Conservation (phyloP, 2,329 filamentous ascomycete species). For the Exophiala aquamarina region DNA sequence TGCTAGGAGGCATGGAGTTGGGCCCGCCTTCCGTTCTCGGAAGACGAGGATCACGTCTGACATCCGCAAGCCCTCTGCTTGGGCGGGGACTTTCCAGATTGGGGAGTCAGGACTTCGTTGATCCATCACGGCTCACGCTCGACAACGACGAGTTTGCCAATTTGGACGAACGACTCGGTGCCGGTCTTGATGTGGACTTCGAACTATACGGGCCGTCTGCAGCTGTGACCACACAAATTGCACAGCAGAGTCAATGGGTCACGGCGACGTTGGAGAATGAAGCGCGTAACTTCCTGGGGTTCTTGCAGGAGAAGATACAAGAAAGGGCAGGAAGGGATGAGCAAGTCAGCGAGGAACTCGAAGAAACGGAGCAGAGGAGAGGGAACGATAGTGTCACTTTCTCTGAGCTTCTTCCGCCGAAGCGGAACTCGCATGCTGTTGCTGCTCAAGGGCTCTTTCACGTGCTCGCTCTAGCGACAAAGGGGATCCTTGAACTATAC, state of each 20-base stretch:
- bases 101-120: constrained; percentile 18
- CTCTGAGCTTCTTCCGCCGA: constrained; percentile 64
- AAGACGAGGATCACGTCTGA: constrained; percentile 52
- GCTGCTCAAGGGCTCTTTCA: constrained; percentile 77
- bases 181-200: constrained; percentile 34
- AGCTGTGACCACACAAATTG: constrained; percentile 51
- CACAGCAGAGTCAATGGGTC: constrained; percentile 47
- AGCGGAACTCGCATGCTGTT: constrained; percentile 55
- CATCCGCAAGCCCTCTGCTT: constrained; percentile 62
- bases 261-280: constrained; percentile 57
- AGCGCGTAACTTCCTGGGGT: constrained; percentile 63
- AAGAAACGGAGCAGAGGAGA: constrained; percentile 10
- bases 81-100: constrained; percentile 30
- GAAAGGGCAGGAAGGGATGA: constrained; percentile 26
- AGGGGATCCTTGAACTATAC: constrained; percentile 60
- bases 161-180: constrained; percentile 35
- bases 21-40: constrained; percentile 30
- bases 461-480: constrained; percentile 68
- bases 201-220: constrained; percentile 47
- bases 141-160: constrained; percentile 30
- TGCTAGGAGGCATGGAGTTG: constrained; percentile 26
- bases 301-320: constrained; percentile 43
- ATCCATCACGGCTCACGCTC: constrained; percentile 13
- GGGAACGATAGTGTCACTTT: constrained; percentile 50
- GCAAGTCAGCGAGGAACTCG: constrained; percentile 21